Evolutionary conservation across 306 rosid species (phyloP).

Genomic region (Abrus pulchellus): DNA sequence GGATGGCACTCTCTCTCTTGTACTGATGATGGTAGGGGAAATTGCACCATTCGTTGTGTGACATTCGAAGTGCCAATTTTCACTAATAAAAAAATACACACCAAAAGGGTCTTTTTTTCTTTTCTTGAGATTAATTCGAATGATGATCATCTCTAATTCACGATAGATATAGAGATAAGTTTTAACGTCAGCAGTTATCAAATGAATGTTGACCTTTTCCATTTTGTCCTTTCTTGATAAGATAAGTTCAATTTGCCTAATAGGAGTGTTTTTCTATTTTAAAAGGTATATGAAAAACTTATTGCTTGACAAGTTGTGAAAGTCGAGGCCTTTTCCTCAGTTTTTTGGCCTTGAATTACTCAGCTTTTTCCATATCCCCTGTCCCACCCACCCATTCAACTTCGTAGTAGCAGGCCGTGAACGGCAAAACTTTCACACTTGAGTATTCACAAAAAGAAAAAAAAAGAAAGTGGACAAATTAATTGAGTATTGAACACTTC

Average conservation of each 20-base stretch:
- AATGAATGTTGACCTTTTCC: conserved; percentile 37
- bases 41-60: conserved; percentile 17
- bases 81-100: background rate
- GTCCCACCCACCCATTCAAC: conserved; percentile 40
- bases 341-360: conserved; percentile 30
- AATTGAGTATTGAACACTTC: conserved; percentile 23
- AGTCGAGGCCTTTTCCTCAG: background rate
- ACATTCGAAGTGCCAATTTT: conserved; percentile 28
- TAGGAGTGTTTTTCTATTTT: background rate
- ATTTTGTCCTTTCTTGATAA: conserved; percentile 28
- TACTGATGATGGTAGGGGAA: conserved; percentile 18
- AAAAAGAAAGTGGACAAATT: background rate
- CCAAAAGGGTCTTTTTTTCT: background rate
- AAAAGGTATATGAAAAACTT: background rate
- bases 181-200: conserved; percentile 29
- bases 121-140: background rate
- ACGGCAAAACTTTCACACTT: conserved; percentile 55
- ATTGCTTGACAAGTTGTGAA: background rate
- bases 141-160: conserved; percentile 1
- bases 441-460: background rate
- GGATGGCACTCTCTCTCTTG: background rate
- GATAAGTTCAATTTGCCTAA: conserved; percentile 23
- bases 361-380: background rate
- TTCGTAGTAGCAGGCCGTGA: conserved; percentile 51
- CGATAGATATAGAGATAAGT: conserved; percentile 29